Base-by-base conservation (phyloP, 768 basidiomycete species). In the Goffeauzyma gilvescens region DNA sequence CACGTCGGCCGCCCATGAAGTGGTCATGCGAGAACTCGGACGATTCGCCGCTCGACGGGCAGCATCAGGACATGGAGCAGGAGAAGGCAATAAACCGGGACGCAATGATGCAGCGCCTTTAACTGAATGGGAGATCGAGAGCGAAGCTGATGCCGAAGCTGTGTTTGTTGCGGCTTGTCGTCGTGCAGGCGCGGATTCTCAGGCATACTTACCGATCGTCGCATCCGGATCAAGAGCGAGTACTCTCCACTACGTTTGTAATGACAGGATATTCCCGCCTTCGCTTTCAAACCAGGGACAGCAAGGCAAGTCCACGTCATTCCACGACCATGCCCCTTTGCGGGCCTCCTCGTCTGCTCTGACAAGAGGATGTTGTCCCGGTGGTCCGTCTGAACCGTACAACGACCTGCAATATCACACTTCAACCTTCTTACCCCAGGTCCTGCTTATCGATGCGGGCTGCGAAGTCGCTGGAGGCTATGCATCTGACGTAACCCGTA, bases 81-180 rank as follows among this genome's bases (percentile, higher is more conserved):
- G 30, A 14, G 47, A 51, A 21, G 38, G 34, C 2, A 38, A 24
- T 36, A 58, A 52, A 38, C 54, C 59, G 41, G 50, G 34, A 21
- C n/a, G n/a, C n/a, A n/a, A n/a, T n/a, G n/a, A n/a, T n/a, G n/a
- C n/a, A n/a, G n/a, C n/a, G n/a, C n/a, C n/a, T n/a, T 15, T 58
- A 32, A 39, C 71, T 3, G 79, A 87, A 54, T 93, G 89, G 81
- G 67, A 84, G 33, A 82, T 95, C 13, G 75, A 82, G 66, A 82
- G 80, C 52, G 90, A 96, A 63, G 79, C 76, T 0, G 89, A 93
- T 60, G 90, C 86, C 0, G 89, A 90, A 59, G 90, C 87, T 0
- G 71, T 89, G 6, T 96, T 95, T 50, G 81, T 85, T 0, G 84
- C 87, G 2, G 78, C 78, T 1, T 93, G 87, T 65, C 69, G 85